Evolutionary conservation across 495 filamentous ascomycete genomes (phyloP).

Genomic region (Aspergillus funiculosus): DNA sequence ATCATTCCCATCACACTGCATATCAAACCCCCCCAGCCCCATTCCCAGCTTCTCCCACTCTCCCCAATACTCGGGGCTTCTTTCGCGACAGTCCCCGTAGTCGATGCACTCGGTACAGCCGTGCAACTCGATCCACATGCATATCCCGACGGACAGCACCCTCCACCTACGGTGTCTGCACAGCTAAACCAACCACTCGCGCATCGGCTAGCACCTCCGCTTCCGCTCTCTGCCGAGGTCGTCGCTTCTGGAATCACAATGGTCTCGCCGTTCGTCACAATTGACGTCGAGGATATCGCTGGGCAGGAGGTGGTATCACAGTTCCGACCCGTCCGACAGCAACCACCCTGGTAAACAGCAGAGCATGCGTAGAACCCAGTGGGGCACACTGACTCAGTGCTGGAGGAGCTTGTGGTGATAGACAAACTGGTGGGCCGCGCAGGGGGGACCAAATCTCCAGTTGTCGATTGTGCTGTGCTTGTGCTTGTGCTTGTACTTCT

Average conservation of each 20-base stretch:
- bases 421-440: constrained; percentile 41
- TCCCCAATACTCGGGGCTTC: constrained; percentile 32
- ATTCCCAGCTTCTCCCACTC: constrained; percentile 1
- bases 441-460: constrained; percentile 37
- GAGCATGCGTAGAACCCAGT: constrained; percentile 71
- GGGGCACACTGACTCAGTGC: constrained; percentile 52
- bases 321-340: constrained; percentile 76
- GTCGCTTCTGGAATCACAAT: constrained; percentile 56
- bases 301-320: constrained; percentile 73
- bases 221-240: constrained; percentile 26
- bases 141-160: constrained; percentile 75
- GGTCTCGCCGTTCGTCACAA: constrained; percentile 58
- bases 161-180: constrained; percentile 56
- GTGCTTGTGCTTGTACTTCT: constrained; percentile 13
- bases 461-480: constrained; percentile 14
- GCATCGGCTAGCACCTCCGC: constrained; percentile 44
- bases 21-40: constrained; percentile 6
- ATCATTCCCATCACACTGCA: constrained; percentile 11
- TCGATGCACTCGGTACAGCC: constrained; percentile 41
- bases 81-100: constrained; percentile 55
- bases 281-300: constrained; percentile 49
- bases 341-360: constrained; percentile 62
- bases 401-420: constrained; percentile 30
- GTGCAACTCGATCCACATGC: constrained; percentile 69
- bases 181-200: constrained; percentile 77